phyloP scores from a whole-genome alignment of 345 rosid genomes.

The Hibiscus tridactylites region DNA sequence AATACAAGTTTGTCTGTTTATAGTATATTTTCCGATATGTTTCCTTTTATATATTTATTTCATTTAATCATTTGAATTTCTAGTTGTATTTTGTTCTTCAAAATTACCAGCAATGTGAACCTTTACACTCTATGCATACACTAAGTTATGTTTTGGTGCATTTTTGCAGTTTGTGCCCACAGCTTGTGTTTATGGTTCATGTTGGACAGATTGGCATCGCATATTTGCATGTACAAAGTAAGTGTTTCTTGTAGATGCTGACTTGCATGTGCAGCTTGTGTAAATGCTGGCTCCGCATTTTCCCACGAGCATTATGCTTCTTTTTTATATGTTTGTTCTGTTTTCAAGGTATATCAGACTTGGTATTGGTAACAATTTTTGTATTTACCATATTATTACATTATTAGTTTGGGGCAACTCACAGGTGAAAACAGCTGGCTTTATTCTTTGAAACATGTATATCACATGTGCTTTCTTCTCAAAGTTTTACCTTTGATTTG shows the following conservation, averaged over 20 bases:
- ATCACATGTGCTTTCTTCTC: neutral
- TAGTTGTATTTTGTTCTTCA: neutral
- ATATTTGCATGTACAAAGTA: conserved; percentile 55
- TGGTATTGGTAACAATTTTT: too few species aligned
- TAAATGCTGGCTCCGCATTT: neutral
- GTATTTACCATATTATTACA: neutral
- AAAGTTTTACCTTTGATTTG: neutral
- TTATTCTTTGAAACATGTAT: neutral
- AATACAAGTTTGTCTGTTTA: neutral
- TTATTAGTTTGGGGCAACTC: neutral
- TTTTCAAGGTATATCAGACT: neutral
- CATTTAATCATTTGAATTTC: neutral
- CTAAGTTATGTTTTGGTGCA: neutral
- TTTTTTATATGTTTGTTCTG: neutral
- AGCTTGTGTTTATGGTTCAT: conserved; percentile 63
- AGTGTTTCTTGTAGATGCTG: conserved; percentile 5
- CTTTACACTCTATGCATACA: neutral
- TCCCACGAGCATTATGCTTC: neutral
- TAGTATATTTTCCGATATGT: neutral
- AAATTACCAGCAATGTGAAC: neutral
- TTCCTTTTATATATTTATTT: neutral
- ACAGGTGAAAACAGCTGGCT: neutral
- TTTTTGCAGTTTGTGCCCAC: conserved; percentile 62
- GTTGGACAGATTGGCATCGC: conserved; percentile 69
- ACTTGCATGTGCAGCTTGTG: too few species aligned